Percentiles rank a stretch among this genome's conserved stretches.
Conservation (phyloP, 192 early-diverging fungal species). For the Backusella macrospora region DNA sequence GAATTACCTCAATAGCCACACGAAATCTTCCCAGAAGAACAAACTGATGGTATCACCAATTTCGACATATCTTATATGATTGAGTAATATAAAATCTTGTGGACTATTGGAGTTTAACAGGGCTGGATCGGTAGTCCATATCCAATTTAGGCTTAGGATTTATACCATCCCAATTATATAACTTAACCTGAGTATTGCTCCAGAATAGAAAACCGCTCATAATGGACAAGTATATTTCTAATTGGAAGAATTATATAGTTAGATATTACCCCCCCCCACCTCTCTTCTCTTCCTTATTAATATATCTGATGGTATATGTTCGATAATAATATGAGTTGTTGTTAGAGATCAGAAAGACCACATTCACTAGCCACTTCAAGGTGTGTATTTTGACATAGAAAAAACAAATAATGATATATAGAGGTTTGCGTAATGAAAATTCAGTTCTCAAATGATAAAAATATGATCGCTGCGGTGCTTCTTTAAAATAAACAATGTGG, state of each 20-base stretch:
- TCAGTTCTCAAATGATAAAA: neutral
- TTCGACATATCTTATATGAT: neutral
- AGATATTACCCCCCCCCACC: too few relatives aligned
- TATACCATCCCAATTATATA: neutral
- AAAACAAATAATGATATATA: too few relatives aligned
- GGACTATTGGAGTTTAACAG: neutral
- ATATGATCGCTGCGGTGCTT: neutral
- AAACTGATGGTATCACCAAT: neutral
- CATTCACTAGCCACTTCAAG: too few relatives aligned
- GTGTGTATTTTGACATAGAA: too few relatives aligned
- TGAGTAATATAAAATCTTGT: neutral
- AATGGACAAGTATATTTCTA: too few relatives aligned
- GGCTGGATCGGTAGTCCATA: neutral
- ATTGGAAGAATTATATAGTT: too few relatives aligned
- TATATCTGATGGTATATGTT: too few relatives aligned
- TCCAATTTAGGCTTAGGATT: neutral
- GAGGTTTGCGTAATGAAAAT: too few relatives aligned
- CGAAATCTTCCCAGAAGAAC: neutral
- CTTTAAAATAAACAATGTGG: neutral
- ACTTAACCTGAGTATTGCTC: neutral
- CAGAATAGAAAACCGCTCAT: neutral
- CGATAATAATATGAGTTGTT: too few relatives aligned
- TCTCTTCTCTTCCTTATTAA: too few relatives aligned
- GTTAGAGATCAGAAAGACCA: too few relatives aligned
- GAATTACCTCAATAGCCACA: neutral